phyloP scores from a whole-genome alignment of 2,329 filamentous ascomycete genomes.

The Colletotrichum sp. region DNA sequence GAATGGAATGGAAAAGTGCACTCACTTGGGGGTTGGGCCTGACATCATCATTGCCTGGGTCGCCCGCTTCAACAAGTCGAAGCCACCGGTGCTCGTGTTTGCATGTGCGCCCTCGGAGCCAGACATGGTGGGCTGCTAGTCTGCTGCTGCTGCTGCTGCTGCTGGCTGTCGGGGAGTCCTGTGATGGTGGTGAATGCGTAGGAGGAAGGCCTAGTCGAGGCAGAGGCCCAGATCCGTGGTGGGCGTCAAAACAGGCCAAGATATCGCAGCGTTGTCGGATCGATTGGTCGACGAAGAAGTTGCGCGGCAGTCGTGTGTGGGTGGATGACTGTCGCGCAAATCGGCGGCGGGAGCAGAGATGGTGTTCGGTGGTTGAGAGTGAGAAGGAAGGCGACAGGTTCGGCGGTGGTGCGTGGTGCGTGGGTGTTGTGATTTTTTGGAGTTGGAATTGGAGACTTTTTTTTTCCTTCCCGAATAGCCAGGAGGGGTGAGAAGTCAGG shows the following conservation, averaged over 20 bases:
- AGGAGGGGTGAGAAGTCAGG: conserved; percentile 14
- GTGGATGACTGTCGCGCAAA: neutral
- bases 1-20: conserved; percentile 18
- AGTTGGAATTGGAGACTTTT: conserved; percentile 21
- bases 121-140: conserved; percentile 50
- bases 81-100: conserved; percentile 49
- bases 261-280: conserved; percentile 5
- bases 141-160: neutral
- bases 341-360: neutral
- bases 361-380: neutral
- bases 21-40: conserved; percentile 35
- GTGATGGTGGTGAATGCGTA: neutral
- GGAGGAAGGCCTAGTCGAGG: conserved; percentile 18
- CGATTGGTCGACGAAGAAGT: neutral
- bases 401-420: conserved; percentile 3
- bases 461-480: neutral
- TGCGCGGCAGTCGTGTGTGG: neutral
- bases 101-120: conserved; percentile 48
- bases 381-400: conserved; percentile 1
- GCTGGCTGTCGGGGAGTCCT: neutral
- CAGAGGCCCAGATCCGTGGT: conserved; percentile 14
- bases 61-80: conserved; percentile 63
- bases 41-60: conserved; percentile 70
- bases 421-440: conserved; percentile 17
- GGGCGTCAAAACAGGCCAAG: conserved; percentile 20